Base-by-base conservation (phyloP, 371 early-diverging fungal genomes). In the Rhizopus microsporus region DNA sequence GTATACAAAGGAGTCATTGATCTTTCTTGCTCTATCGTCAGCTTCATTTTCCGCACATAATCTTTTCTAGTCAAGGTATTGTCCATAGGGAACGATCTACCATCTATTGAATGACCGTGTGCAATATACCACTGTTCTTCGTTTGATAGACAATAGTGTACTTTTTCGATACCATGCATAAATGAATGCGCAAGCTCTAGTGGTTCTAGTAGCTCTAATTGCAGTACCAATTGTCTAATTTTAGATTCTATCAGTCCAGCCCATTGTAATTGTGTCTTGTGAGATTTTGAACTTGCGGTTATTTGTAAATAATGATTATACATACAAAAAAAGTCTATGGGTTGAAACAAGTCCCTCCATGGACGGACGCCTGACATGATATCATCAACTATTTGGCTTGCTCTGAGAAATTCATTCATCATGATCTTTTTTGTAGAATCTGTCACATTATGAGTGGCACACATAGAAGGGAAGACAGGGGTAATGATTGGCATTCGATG, bases 401-500 rank as follows among this genome's bases (percentile, higher is more conserved):
- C 87, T 37, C 89, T 81, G 62, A 86, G 81, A 59, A 99, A 91
- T 81, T 99, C 99, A 29, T 83, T 81, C 15, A 85, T 86, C 67
- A 96, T 94, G 16, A 98, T 86, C 4, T 63, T 68, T 32, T 87
- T 84, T 0, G 99, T 99, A 2, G 98, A 97, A 39, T 78, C 77
- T 0, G 94, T 92, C 8, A 99, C 97, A 67, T 99, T 99, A 77
- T 99, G 99, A 0, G 99, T 99, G 2, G 99, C 88, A 71, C 99
- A 99, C 96, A 99, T 99, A 17, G 97, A 94, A 15, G 99, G 99
- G 70, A 99, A 99, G 0, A 98, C 99, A 6, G 99, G 99, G 10
- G 99, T 99, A 60, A 99, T 99, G 51, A 99, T 93, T 1, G 99
- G 99, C 99, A 99, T 99, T 33, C 89, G 85, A 71, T 99, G 99